Base-by-base conservation (phyloP, 768 basidiomycete genomes). In the Hypholoma fasciculare region DNA sequence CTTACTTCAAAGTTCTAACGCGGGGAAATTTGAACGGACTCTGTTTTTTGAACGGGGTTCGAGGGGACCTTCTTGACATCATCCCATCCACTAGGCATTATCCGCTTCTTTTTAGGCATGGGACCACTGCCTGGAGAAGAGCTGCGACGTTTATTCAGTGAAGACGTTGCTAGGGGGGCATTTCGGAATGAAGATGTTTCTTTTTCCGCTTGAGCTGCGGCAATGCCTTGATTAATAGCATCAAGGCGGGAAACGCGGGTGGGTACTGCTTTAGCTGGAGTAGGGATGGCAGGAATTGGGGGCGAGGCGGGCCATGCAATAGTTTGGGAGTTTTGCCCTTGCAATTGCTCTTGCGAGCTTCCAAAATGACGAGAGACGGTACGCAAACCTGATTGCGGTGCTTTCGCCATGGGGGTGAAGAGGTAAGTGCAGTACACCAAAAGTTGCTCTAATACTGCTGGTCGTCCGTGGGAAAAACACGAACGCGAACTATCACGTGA, bases 301-400 rank as follows among this genome's bases (percentile, higher is more conserved):
- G 74, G 73, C 51, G 75, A 81, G 53, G 75, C 78, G 6, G 72
- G 69, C 75, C 82, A 81, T 11, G 75, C 70, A 51, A 79, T 77
- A 26, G 78, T 74, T 51, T 76, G 76, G 2, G 80, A 42, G 3
- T 42, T 42, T 17, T 42, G 40, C 3, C 8, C 55, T 2, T 68
- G 58, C 2, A 61, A 60, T 3, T 68, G 38, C 3, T 73, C 67
- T 61, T 72, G 48, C 0, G 87, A 88, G 68, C 83, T 27, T 13
- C 48, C 27, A 13, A 49, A 92, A 69, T 91, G 84, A 57, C 90
- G 82, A 61, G 78, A 78, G 46, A 90, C 60, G 1, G 79, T 78
- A 37, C 82, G 73, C 20, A 92, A 78, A 1, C 89, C 90, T 0
- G 89, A 91, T 62, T 76, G 76, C 14, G 65, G 57, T 43, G 47